Conservation (phyloP, 2,329 filamentous ascomycete species). For the Nigrospora oryzae region DNA sequence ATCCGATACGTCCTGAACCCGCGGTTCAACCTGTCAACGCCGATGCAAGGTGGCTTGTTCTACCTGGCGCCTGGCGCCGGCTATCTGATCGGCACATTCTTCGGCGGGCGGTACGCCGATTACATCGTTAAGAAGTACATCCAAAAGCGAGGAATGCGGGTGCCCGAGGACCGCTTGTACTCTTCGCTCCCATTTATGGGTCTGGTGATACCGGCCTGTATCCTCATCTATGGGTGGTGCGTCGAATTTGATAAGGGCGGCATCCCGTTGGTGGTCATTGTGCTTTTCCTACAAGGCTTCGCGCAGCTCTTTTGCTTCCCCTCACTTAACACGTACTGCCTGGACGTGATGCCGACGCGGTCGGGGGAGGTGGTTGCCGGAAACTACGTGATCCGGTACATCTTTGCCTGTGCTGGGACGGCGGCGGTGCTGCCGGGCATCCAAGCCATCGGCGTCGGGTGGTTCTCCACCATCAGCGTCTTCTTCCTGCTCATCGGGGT, state of each 20-base stretch:
- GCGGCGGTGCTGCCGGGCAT: conserved; percentile 67
- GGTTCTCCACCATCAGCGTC: conserved; percentile 59
- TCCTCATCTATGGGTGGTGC: conserved; percentile 54
- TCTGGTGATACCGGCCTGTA: conserved; percentile 51
- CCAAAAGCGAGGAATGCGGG: conserved; percentile 39
- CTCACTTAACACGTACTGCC: conserved; percentile 68
- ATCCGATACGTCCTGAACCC: conserved; percentile 62
- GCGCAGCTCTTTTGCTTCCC: conserved; percentile 71
- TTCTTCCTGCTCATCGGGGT: conserved; percentile 27
- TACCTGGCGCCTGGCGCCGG: conserved; percentile 62
- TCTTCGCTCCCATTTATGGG: conserved; percentile 52
- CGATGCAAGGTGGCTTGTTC: conserved; percentile 57
- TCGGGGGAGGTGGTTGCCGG: conserved; percentile 70
- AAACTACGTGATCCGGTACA: conserved; percentile 71
- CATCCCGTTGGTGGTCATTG: conserved; percentile 55
- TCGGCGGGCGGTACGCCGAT: conserved; percentile 46
- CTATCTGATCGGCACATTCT: conserved; percentile 55
- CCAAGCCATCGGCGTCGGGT: conserved; percentile 68
- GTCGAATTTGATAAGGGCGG: conserved; percentile 41
- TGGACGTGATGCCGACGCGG: conserved; percentile 69
- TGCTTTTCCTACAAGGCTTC: conserved; percentile 67
- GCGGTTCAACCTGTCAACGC: conserved; percentile 55
- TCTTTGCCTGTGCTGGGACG: conserved; percentile 63
- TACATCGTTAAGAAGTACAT: conserved; percentile 29
- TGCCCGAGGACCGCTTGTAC: conserved; percentile 63